These are phyloP conservation scores for Arthromyces matolae DNA, from an alignment of 768 basidiomycete genomes.

Conservation along the genomic window DNA sequence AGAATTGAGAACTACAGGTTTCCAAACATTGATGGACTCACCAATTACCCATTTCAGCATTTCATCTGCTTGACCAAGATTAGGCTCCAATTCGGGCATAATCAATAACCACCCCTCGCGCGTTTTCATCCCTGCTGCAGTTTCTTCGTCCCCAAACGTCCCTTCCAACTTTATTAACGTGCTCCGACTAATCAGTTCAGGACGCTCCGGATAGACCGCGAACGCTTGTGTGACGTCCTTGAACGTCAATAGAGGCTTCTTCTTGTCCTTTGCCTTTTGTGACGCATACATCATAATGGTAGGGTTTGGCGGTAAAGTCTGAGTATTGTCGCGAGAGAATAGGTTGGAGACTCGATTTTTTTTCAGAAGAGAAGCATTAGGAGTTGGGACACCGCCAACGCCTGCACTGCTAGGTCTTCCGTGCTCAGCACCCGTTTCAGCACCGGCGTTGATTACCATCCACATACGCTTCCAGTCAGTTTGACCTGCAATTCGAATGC, in stretches of 20 bases:
- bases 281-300: constrained; percentile 57
- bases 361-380: constrained; percentile 21
- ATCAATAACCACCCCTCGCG: constrained; percentile 84
- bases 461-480: constrained; percentile 95
- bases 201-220: constrained; percentile 94
- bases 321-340: constrained; percentile 48
- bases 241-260: constrained; percentile 67
- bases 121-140: constrained; percentile 57
- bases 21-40: constrained; percentile 36
- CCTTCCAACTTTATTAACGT: constrained; percentile 94
- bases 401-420: constrained; percentile 25
- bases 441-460: constrained; percentile 64
- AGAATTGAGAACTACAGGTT: not conserved
- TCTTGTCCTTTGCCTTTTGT: constrained; percentile 71
- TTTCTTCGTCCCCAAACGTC: constrained; percentile 71
- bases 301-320: constrained; percentile 29
- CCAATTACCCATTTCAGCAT: constrained; percentile 92
- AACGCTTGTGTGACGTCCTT: constrained; percentile 77
- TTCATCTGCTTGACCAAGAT: constrained; percentile 63
- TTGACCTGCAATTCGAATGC: constrained; percentile 90
- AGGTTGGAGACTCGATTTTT: constrained; percentile 68
- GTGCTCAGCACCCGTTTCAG: constrained; percentile 24
- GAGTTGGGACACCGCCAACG: constrained; percentile 19
- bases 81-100: constrained; percentile 81
- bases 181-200: constrained; percentile 83